A percentile compares a stretch with the other conserved stretches of the same genome.
phyloP scores from a whole-genome alignment of 2,329 filamentous ascomycete species.

The Podosphaera aphanis region DNA sequence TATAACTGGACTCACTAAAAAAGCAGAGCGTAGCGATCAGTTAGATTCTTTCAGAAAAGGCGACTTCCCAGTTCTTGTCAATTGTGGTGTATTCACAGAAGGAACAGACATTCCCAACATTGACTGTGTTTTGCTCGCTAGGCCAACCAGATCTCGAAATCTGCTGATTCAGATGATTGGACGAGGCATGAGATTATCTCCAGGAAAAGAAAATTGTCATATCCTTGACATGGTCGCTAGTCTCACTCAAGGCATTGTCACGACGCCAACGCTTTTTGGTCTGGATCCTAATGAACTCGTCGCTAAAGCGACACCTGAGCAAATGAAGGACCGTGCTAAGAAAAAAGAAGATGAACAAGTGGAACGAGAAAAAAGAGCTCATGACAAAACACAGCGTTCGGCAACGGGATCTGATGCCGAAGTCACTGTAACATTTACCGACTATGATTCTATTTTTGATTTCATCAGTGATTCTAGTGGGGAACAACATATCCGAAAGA shows the following conservation, averaged over 20 bases:
- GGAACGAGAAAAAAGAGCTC: constrained; percentile 6
- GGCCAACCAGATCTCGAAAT: constrained; percentile 82
- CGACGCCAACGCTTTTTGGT: constrained; percentile 78
- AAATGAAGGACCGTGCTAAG: constrained; percentile 32
- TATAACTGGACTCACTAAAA: constrained; percentile 63
- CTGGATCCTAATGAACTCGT: constrained; percentile 65
- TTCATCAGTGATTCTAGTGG: constrained; percentile 60
- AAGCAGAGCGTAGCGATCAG: constrained; percentile 40
- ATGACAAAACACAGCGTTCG: too few relatives aligned
- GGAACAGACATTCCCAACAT: constrained; percentile 96
- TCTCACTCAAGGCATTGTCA: constrained; percentile 63
- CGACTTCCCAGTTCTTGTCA: constrained; percentile 70
- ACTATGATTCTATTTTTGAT: constrained; percentile 82
- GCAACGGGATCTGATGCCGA: not conserved
- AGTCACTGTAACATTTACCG: constrained; percentile 39
- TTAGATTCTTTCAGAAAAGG: constrained; percentile 54
- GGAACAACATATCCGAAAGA: constrained; percentile 52
- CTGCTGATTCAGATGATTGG: constrained; percentile 95
- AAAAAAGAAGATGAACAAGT: constrained; percentile 22
- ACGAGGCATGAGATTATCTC: constrained; percentile 63
- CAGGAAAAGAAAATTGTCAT: constrained; percentile 71
- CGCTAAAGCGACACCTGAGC: constrained; percentile 35
- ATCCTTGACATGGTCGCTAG: constrained; percentile 90
- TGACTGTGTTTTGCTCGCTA: constrained; percentile 70
- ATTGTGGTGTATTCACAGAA: constrained; percentile 92